These are phyloP conservation scores for Choanephora cucurbitarum DNA, from an alignment of 371 early-diverging fungal genomes.

Conservation along the genomic window DNA sequence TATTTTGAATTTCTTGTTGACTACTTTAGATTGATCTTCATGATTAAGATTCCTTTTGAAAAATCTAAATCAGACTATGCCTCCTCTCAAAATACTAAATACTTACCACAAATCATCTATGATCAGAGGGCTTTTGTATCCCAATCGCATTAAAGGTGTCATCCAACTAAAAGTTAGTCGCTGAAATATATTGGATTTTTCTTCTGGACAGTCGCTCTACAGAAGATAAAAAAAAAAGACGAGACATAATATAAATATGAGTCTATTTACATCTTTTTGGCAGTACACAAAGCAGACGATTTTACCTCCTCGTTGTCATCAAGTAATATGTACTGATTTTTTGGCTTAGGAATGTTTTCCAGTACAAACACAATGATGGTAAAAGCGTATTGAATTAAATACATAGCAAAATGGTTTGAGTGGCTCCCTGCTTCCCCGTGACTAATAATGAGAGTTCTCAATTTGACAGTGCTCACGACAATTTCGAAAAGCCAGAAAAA, in stretches of 20 bases:
- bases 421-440: conserved; percentile 24
- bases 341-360: conserved; percentile 55
- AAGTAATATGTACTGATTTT: conserved; percentile 46
- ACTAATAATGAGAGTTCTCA: conserved; percentile 52
- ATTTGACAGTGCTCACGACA: conserved; percentile 34
- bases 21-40: conserved; percentile 56
- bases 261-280: background rate
- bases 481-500: conserved; percentile 67
- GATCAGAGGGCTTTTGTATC: conserved; percentile 62
- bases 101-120: conserved; percentile 70
- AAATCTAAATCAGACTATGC: background rate
- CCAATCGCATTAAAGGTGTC: conserved; percentile 75
- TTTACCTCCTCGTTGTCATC: conserved; percentile 33
- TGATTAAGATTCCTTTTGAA: conserved; percentile 45
- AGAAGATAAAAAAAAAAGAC: background rate
- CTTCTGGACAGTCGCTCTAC: conserved; percentile 65
- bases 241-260: background rate
- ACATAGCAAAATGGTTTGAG: conserved; percentile 31
- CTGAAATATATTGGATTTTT: conserved; percentile 77
- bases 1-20: conserved; percentile 59
- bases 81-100: conserved; percentile 21
- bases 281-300: too few relatives aligned
- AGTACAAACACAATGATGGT: conserved; percentile 52
- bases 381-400: conserved; percentile 32
- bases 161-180: conserved; percentile 83